A percentile compares a stretch with the other conserved stretches of the same genome.
Evolutionary conservation across 306 rosid species (phyloP).

Genomic region (Vigna trinervia): DNA sequence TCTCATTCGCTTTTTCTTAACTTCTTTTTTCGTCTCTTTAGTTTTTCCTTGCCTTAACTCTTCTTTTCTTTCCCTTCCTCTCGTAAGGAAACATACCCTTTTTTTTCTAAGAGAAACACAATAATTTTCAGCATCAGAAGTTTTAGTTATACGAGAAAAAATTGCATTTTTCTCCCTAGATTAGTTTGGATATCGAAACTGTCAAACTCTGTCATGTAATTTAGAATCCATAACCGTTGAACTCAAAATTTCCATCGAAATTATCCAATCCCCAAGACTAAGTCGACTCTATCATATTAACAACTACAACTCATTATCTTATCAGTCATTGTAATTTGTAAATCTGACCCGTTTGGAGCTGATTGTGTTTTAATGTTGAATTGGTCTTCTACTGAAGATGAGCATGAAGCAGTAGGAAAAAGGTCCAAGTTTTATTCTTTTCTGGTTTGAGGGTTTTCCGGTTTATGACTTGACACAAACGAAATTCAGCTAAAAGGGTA

Average conservation of each 20-base stretch:
- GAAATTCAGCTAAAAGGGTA: conserved; percentile 41
- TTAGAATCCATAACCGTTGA: neutral
- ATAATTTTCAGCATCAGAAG: conserved; percentile 30
- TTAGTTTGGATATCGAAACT: neutral
- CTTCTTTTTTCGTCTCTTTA: neutral
- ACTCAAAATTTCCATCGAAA: neutral
- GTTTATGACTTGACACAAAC: conserved; percentile 29
- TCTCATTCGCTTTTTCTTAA: neutral
- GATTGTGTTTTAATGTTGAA: conserved; percentile 4
- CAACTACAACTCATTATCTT: neutral
- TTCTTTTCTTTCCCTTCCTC: conserved; percentile 32
- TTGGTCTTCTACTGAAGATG: neutral
- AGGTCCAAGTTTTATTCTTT: neutral
- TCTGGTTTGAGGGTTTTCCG: conserved; percentile 4
- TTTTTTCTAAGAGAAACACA: conserved; percentile 27
- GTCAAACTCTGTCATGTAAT: neutral
- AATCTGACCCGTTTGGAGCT: neutral
- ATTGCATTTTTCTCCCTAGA: neutral
- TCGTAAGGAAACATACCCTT: conserved; percentile 50
- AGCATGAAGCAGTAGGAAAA: neutral
- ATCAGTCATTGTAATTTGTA: neutral
- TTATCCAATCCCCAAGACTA: neutral
- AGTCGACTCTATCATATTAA: too few species aligned
- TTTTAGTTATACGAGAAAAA: conserved; percentile 37
- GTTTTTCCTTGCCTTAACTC: neutral